Evolutionary conservation across 2,329 filamentous ascomycete species (phyloP), one percentile per base, ranked within the genome.

Genomic region (Botrytis squamosa): DNA sequence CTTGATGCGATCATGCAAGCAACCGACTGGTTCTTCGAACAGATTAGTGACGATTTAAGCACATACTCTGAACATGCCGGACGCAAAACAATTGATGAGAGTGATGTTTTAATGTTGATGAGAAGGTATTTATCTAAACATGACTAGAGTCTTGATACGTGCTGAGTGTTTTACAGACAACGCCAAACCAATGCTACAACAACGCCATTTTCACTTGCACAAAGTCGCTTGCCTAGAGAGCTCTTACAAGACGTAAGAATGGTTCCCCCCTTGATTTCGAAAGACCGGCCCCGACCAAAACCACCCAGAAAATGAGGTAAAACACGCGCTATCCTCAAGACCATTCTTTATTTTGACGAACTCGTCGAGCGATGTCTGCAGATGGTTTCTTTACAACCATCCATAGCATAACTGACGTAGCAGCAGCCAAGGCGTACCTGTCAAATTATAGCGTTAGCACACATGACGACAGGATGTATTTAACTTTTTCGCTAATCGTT

Each of bases 381-480:
- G 93, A 87, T 22, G 94, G 94, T 83, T 95, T 97, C 83, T 93
- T 94, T 75, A 97, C 85, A 55, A 99, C 90, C 93, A 98, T 95
- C 88, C 92, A 97, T 81, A 99, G 86, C 96, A 99, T 99, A 81
- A 99, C 89, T 20, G 93, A 90, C 57, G 96, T 99, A 73, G 95
- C 95, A 59, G 92, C 83, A 73, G 90, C 92, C 76, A 97, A 88
- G 76, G 92, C 93, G 81, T 97, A 98, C 94, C 94, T 97, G 36
- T 66, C 62, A 59, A 22, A 40, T 75, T 71, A 65, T 46, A 67
- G 49, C 49, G 25, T 55, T 29, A 52, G 44, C 20, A 38, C 25
- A 42, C 25, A 65, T 25, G 59, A 29, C 49, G 10, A 52, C 20
- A n/a, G 36, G 16, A 33, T 71, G 40, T 12, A 12, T 22, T 22